Percentiles rank a stretch among this genome's conserved stretches.
Conservation (phyloP, 177 flowering plant genomes). For the Tripterygium wilfordii region DNA sequence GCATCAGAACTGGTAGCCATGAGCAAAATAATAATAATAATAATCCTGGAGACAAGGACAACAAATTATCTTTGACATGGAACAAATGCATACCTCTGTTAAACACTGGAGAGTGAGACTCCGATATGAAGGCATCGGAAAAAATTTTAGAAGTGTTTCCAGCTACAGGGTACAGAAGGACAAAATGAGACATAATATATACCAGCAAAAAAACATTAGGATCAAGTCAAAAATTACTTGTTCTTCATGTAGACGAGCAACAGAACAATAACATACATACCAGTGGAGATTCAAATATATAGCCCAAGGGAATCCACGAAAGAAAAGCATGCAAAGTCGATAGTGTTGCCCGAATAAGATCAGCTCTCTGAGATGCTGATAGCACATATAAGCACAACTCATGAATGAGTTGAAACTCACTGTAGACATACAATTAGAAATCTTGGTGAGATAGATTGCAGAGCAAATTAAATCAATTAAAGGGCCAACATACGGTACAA, state of each 20-base stretch:
- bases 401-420: conserved; percentile 98
- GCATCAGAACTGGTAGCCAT: conserved; percentile 7
- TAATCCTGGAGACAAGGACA: neutral
- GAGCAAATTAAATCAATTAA: neutral
- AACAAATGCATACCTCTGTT: conserved; percentile 67
- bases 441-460: conserved; percentile 2
- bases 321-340: conserved; percentile 97
- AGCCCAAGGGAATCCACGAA: conserved; percentile 98
- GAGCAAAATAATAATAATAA: neutral
- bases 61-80: neutral
- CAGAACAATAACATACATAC: conserved; percentile 41
- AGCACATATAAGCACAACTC: conserved; percentile 98
- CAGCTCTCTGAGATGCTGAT: conserved; percentile 91
- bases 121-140: conserved; percentile 74
- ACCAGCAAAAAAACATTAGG: too few species aligned
- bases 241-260: too few species aligned
- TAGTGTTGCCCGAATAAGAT: conserved; percentile 89
- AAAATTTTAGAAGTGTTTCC: conserved; percentile 84
- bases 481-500: too few species aligned
- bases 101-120: conserved; percentile 93
- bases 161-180: conserved; percentile 36
- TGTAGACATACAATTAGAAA: conserved; percentile 29
- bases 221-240: too few species aligned
- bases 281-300: conserved; percentile 96
- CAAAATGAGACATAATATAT: neutral